Evolutionary conservation across 306 rosid species (phyloP).

Genomic region (Vigna hirtella): DNA sequence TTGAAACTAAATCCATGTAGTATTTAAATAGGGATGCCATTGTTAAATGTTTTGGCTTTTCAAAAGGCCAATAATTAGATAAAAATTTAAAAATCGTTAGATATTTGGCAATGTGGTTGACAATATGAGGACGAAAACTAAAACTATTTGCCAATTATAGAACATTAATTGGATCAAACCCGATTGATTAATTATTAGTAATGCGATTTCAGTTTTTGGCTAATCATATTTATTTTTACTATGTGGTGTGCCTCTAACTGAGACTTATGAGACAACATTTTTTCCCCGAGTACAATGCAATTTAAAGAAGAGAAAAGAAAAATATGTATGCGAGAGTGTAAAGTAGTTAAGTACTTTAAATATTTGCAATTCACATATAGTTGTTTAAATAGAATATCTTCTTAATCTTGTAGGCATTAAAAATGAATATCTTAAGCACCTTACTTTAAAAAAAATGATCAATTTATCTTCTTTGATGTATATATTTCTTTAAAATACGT

Average conservation of each 20-base stretch:
- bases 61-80: background rate
- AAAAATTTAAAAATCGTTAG: background rate
- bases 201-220: background rate
- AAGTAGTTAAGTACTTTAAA: too few species aligned
- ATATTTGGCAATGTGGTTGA: background rate
- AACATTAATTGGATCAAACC: background rate
- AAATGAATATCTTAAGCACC: too few species aligned
- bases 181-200: background rate
- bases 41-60: constrained; percentile 6
- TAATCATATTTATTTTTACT: background rate
- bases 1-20: background rate
- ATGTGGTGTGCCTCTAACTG: background rate
- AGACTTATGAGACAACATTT: background rate
- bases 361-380: too few species aligned
- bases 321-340: too few species aligned
- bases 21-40: background rate
- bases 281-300: background rate
- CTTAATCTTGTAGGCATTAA: too few species aligned
- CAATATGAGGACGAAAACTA: background rate
- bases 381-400: too few species aligned
- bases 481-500: too few species aligned
- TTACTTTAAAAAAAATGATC: too few species aligned
- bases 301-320: background rate
- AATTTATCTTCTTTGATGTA: too few species aligned
- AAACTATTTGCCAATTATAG: background rate